Evolutionary conservation across 1,284 basidiomycete species (phyloP).

Genomic region (Malassezia brasiliensis): DNA sequence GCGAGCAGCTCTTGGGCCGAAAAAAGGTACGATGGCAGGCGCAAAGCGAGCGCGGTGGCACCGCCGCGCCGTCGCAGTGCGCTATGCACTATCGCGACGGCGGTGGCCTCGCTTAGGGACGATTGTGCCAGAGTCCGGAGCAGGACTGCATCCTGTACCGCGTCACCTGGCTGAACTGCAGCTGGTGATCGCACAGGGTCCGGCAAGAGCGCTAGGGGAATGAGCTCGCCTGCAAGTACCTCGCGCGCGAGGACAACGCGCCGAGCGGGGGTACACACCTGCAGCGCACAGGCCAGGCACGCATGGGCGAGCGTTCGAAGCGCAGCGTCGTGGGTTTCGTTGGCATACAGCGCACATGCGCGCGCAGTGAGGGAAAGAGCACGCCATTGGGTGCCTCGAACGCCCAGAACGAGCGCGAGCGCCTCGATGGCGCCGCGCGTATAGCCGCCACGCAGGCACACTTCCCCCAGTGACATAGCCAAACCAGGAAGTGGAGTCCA

Average conservation of each 20-base stretch:
- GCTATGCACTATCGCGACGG: not conserved
- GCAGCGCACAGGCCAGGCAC: not conserved
- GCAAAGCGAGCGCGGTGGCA: not conserved
- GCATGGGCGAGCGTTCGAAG: not conserved
- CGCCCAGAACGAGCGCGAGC: constrained; percentile 9
- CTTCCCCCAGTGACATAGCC: constrained; percentile 10
- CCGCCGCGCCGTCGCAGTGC: constrained; percentile 8
- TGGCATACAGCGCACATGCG: not conserved
- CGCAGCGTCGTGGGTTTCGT: not conserved
- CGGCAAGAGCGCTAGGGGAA: not conserved
- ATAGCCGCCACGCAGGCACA: not conserved
- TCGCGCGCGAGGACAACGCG: not conserved
- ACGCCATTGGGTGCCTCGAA: constrained; percentile 8
- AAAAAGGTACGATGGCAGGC: not conserved
- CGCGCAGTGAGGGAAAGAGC: not conserved
- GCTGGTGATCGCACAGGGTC: not conserved
- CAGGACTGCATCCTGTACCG: not conserved
- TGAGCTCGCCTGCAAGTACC: not conserved
- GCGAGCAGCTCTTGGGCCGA: not conserved
- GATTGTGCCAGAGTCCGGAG: not conserved
- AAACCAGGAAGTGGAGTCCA: constrained; percentile 12
- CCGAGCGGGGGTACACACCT: not conserved
- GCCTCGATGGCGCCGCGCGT: constrained; percentile 7
- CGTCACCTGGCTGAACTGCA: not conserved
- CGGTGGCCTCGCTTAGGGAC: not conserved